Base-by-base conservation (phyloP, 2,329 filamentous ascomycete species). In the Colletotrichum sublineola region DNA sequence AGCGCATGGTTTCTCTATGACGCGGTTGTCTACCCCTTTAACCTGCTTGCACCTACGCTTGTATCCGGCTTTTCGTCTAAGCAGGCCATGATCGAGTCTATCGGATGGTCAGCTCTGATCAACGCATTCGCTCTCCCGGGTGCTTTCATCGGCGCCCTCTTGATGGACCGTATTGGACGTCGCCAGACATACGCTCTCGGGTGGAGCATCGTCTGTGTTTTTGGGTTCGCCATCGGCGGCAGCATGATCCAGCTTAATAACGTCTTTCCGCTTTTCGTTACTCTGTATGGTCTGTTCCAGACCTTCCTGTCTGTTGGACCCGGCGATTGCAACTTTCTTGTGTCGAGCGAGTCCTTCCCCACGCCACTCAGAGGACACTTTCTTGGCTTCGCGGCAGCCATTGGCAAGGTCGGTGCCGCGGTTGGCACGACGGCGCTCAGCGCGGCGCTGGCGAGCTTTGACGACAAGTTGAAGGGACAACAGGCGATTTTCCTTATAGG, bases 271-370 rank as follows among this genome's bases (percentile, higher is more conserved):
- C 80, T 87, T 0, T 88, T 88, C 73, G 81, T 88, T 12, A 80
- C 87, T 5, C 81, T 88, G 46, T 88, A 88, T 71, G 86, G 86
- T 0, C 78, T 88, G 2, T 84, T 88, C 78, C 84, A 86, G 76
- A 83, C 78, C 31, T 85, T 80, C 31, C 83, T 84, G 20, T 85
- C 86, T 33, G 78, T 87, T n/a, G 84, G 85, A 0, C 84, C 84
- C 0, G 85, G 85, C 0, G 82, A 85, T 62, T 85, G 83, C 75
- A 83, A 87, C 4, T 86, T 86, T 1, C 78, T 88, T 0, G 79
- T 87, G 4, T 85, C 83, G 1, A 85, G 84, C 5, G 86, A 88
- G 75, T 82, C 83, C 1, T 88, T 86, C 71, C 83, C 86, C 0
- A 88, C 86, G 0, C 84, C 85, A 0, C 83, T 87, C 0, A 80